Evolutionary conservation across 1,284 basidiomycete species (phyloP).

Genomic region (Ustilago nuda): DNA sequence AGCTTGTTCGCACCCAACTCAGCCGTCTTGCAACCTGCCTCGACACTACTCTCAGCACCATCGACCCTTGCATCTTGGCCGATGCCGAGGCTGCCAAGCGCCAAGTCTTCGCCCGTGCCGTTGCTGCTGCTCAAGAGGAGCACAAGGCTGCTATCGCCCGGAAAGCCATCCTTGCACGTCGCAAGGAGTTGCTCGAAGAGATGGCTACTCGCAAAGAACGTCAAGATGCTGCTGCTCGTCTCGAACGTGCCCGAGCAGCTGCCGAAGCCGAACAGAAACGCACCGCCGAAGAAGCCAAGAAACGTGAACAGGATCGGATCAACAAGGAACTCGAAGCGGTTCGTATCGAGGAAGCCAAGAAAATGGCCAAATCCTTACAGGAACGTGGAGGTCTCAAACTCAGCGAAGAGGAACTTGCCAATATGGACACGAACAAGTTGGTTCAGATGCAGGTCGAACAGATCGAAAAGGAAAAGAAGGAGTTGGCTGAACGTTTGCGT

Average conservation of each 20-base stretch:
- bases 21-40: constrained; percentile 65
- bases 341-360: constrained; percentile 85
- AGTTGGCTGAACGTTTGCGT: constrained; percentile 84
- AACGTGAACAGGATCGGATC: constrained; percentile 82
- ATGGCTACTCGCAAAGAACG: constrained; percentile 87
- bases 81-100: constrained; percentile 57
- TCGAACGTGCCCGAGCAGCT: constrained; percentile 74
- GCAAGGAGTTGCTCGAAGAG: constrained; percentile 89
- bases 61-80: constrained; percentile 57
- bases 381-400: constrained; percentile 88
- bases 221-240: constrained; percentile 84
- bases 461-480: constrained; percentile 96
- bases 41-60: constrained; percentile 63
- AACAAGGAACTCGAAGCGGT: constrained; percentile 85
- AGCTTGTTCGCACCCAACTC: constrained; percentile 68
- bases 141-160: constrained; percentile 66
- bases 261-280: constrained; percentile 79
- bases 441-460: constrained; percentile 80
- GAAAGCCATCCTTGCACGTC: constrained; percentile 79
- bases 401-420: constrained; percentile 80
- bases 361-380: constrained; percentile 86
- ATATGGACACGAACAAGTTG: constrained; percentile 87
- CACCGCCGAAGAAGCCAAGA: constrained; percentile 78
- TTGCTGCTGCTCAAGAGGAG: constrained; percentile 63
- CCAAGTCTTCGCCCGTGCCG: constrained; percentile 61